Percentiles rank a stretch among this genome's conserved stretches.
These are phyloP conservation scores for Neopestalotiopsis rosae DNA, from an alignment of 2,329 filamentous ascomycete species.

Conservation along the genomic window DNA sequence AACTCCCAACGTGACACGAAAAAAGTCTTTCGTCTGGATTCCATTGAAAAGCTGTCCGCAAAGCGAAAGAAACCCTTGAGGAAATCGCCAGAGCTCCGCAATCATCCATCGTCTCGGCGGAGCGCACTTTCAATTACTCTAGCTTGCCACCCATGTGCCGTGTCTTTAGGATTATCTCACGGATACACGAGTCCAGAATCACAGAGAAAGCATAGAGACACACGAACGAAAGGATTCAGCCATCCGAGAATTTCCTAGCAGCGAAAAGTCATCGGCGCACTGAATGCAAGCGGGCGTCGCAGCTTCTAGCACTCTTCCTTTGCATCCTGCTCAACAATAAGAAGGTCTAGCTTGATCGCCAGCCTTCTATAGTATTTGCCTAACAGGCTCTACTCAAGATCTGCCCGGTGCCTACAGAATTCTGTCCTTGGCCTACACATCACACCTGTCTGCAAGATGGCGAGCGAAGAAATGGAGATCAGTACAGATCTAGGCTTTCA, in stretches of 20 bases:
- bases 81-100: neutral
- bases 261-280: neutral
- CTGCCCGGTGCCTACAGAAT: neutral
- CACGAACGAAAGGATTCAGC: neutral
- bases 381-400: neutral
- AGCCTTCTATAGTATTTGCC: neutral
- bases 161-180: neutral
- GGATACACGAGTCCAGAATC: neutral
- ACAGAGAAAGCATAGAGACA: neutral
- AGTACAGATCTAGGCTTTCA: constrained; percentile 35
- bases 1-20: neutral
- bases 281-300: neutral
- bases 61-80: neutral
- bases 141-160: constrained; percentile 6
- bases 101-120: neutral
- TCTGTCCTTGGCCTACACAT: neutral
- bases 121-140: neutral
- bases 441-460: constrained; percentile 28
- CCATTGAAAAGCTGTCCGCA: neutral
- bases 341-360: neutral
- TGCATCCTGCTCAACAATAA: neutral
- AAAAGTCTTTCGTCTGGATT: neutral
- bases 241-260: neutral
- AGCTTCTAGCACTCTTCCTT: neutral
- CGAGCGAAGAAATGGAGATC: constrained; percentile 41